Conservation (phyloP, 225 moss, liverwort and hornwort species). For the Climacium dendroides region DNA sequence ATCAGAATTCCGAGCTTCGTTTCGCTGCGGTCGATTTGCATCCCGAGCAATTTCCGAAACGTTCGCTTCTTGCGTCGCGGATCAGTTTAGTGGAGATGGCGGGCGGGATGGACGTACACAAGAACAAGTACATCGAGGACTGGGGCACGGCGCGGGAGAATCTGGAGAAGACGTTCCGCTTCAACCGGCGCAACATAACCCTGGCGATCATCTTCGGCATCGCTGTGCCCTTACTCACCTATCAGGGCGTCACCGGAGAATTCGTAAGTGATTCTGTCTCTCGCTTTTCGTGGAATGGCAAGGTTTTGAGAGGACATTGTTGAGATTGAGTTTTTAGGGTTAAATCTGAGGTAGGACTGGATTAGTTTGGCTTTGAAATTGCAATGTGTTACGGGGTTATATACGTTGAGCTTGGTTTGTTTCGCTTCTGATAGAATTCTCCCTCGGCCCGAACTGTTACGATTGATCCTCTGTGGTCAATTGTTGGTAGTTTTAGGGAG, state of each 20-base stretch:
- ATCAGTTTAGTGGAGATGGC: conserved; percentile 32
- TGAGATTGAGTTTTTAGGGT: not conserved
- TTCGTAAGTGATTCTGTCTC: conserved; percentile 40
- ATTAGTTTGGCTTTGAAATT: not conserved
- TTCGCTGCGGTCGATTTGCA: not conserved
- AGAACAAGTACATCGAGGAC: conserved; percentile 77
- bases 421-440: not conserved
- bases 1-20: not conserved
- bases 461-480: not conserved
- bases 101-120: conserved; percentile 87
- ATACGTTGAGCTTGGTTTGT: not conserved
- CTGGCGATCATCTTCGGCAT: conserved; percentile 69
- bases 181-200: conserved; percentile 52
- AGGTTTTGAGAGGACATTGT: not conserved
- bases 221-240: conserved; percentile 52
- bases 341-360: not conserved
- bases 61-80: not conserved
- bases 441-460: not conserved
- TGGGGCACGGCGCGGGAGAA: conserved; percentile 84
- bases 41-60: not conserved
- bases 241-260: conserved; percentile 64
- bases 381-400: not conserved
- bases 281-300: not conserved
- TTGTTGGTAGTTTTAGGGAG: not conserved
- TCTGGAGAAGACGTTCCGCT: conserved; percentile 77